Percentiles rank a stretch among this genome's conserved stretches.
Conservation (phyloP, 495 filamentous ascomycete species). For the Cercophora scortea region DNA sequence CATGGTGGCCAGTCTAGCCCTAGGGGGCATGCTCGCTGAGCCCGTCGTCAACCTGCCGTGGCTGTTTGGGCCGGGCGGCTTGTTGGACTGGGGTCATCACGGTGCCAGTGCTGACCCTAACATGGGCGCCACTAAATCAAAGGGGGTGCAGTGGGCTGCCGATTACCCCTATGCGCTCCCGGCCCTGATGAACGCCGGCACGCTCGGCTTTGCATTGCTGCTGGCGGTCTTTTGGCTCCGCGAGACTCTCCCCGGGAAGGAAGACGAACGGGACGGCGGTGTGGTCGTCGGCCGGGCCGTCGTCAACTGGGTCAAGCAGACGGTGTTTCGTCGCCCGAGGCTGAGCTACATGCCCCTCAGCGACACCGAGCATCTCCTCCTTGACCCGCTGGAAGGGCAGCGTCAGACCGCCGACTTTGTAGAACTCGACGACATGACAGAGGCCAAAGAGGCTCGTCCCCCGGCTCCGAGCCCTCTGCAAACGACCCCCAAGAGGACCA, state of each 20-base stretch:
- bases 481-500: background rate
- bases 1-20: conserved; percentile 45
- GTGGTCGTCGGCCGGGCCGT: background rate
- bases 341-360: background rate
- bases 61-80: conserved; percentile 50
- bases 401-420: background rate
- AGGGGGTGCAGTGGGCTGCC: conserved; percentile 21
- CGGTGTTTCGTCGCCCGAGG: background rate
- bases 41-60: conserved; percentile 56
- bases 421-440: conserved; percentile 1
- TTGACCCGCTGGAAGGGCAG: background rate
- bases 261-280: background rate
- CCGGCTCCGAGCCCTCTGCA: background rate
- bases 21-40: conserved; percentile 67
- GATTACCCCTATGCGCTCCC: conserved; percentile 5
- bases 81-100: conserved; percentile 24
- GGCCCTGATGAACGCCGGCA: background rate
- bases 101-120: too few relatives aligned
- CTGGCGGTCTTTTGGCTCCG: background rate
- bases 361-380: background rate
- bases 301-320: background rate
- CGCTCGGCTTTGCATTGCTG: background rate
- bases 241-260: conserved; percentile 3
- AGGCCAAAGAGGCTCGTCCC: background rate
- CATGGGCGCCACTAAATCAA: too few relatives aligned